Evolutionary conservation across 352 stramenopile species (phyloP).

Genomic region (Pythium myriotylum): DNA sequence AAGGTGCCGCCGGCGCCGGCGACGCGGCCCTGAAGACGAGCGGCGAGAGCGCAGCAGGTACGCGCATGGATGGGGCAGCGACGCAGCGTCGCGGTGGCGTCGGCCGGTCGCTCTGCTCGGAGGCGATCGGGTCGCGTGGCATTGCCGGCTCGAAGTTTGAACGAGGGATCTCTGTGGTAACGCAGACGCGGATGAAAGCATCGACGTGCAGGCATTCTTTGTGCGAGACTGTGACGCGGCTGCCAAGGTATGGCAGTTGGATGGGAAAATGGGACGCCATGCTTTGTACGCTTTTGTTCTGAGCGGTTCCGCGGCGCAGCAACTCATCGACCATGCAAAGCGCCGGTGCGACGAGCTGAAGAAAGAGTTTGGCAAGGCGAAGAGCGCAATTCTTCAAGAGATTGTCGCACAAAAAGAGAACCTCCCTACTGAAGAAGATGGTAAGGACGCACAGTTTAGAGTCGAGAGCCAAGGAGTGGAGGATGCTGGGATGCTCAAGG

Average conservation of each 20-base stretch:
- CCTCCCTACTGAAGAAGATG: slow-evolving; percentile 32
- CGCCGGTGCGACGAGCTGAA: slow-evolving; percentile 46
- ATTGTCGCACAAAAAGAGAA: slow-evolving; percentile 70
- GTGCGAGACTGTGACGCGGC: slow-evolving; percentile 43
- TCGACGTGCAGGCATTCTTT: slow-evolving; percentile 57
- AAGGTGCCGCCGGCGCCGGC: neutral
- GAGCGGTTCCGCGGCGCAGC: slow-evolving; percentile 31
- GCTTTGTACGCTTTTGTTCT: neutral
- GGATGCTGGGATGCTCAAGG: neutral
- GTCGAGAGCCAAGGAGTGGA: neutral
- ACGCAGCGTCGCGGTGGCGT: neutral
- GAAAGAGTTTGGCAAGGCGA: slow-evolving; percentile 53
- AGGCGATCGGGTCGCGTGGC: neutral
- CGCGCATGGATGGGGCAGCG: neutral
- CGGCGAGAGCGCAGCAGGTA: slow-evolving; percentile 3
- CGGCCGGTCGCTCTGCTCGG: no score
- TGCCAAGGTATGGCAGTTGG: slow-evolving; percentile 35
- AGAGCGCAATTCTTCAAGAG: slow-evolving; percentile 53
- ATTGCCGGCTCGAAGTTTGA: slow-evolving; percentile 10
- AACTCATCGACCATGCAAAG: slow-evolving; percentile 62
- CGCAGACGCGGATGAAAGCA: slow-evolving; percentile 23
- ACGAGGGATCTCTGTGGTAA: slow-evolving; percentile 1
- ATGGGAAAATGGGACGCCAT: neutral
- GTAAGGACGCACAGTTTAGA: neutral
- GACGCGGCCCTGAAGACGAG: neutral